Percentiles rank a stretch among this genome's conserved stretches.
Evolutionary conservation across 2,329 filamentous ascomycete species (phyloP).

Genomic region (Chaetomium sp.): DNA sequence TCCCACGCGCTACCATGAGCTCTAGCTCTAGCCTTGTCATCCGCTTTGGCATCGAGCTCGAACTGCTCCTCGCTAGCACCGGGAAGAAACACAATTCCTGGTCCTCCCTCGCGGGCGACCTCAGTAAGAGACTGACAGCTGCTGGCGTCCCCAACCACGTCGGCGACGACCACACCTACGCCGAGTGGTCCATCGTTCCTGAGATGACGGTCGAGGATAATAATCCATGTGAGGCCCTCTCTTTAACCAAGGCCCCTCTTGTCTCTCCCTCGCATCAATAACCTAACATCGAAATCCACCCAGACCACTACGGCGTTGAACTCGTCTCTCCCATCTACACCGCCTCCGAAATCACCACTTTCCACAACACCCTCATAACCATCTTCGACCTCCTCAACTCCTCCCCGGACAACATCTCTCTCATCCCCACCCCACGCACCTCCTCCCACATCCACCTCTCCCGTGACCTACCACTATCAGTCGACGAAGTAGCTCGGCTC

Average conservation of each 20-base stretch:
- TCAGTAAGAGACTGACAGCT: constrained; percentile 28
- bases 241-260: not conserved
- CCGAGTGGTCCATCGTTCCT: constrained; percentile 33
- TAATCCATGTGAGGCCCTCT: constrained; percentile 26
- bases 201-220: constrained; percentile 33
- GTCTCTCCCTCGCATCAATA: not conserved
- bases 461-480: constrained; percentile 20
- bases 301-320: constrained; percentile 27
- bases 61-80: constrained; percentile 31
- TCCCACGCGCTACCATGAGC: too few species aligned
- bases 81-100: constrained; percentile 30
- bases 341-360: constrained; percentile 12
- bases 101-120: constrained; percentile 30
- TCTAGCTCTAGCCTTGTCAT: constrained; percentile 7
- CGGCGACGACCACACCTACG: constrained; percentile 28
- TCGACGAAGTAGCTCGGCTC: constrained; percentile 25
- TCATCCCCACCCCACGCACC: constrained; percentile 26
- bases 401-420: not conserved
- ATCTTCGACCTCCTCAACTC: constrained; percentile 26
- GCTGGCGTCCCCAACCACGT: constrained; percentile 32
- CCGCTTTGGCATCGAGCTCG: constrained; percentile 34
- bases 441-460: constrained; percentile 36
- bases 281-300: not conserved
- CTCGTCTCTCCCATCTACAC: constrained; percentile 33
- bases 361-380: constrained; percentile 23